Percentiles rank a stretch among this genome's conserved stretches.
Evolutionary conservation across 352 stramenopile genomes (phyloP).

Genomic region (Globisporangium nodosum): DNA sequence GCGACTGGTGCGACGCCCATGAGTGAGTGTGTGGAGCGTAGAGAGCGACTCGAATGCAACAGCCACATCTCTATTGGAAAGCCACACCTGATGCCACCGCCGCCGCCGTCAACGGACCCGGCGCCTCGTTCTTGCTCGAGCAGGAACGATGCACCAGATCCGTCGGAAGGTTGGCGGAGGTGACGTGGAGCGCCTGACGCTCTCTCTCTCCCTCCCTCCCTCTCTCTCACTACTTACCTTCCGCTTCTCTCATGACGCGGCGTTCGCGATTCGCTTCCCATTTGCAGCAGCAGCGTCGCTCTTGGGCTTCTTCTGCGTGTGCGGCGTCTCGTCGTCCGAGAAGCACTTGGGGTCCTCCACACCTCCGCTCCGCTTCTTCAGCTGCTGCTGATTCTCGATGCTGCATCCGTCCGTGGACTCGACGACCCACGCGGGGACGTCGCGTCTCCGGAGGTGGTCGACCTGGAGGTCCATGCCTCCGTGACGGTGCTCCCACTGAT

Average conservation of each 20-base stretch:
- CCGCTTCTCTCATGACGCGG: neutral
- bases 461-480: constrained; percentile 81
- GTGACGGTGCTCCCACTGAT: constrained; percentile 71
- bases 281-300: neutral
- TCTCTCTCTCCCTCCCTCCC: no score
- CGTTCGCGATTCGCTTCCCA: no score
- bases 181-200: no score
- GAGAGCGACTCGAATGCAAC: neutral
- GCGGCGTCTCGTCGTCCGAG: constrained; percentile 25
- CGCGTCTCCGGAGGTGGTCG: constrained; percentile 46
- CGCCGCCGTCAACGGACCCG: no score
- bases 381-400: neutral
- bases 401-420: constrained; percentile 23
- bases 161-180: no score
- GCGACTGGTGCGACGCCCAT: neutral
- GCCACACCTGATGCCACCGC: no score
- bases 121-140: no score
- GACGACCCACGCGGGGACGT: constrained; percentile 65
- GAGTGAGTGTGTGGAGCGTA: neutral
- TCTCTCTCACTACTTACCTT: constrained; percentile 1
- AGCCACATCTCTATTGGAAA: no score
- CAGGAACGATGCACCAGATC: no score
- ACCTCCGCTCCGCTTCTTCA: constrained; percentile 1
- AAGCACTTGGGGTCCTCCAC: constrained; percentile 17
- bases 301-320: constrained; percentile 7